Evolutionary conservation across 176 grass and related monocot genomes (phyloP), one percentile per base, ranked within the genome.

Genomic region (Lolium perenne): DNA sequence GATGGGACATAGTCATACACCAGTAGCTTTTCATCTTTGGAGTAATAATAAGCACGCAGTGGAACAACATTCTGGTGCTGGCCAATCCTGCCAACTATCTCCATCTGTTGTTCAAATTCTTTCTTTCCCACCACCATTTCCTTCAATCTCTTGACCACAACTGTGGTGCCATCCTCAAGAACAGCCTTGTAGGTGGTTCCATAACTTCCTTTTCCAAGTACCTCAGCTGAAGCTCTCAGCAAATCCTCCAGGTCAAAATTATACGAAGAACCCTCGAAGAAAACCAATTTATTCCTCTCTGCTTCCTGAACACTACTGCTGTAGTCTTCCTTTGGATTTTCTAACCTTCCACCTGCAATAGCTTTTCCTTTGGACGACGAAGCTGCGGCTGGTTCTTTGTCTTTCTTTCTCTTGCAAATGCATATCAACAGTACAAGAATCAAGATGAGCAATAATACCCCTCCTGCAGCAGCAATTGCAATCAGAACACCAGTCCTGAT

Each of bases 191-290:
- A 99, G 67, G 97, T 96, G 73, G 94, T 99, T 50, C 97, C 97
- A 86, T 91, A 89, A 75, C 97, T 94, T 73, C 97, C 97, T 85
- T 99, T 99, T 10, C 97, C 97, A 89, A 99, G 86, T 38, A 94
- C 94, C 84, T 99, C 94, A 62, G 97, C 97, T 35, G 97, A 96
- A 79, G 97, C 97, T 88, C 94, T 91, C 68, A 99, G 85, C 67
- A 99, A 90, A 93, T 99, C 94, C 38, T 99, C 97, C 50, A 99
- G 71, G 82, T 99, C 97, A 91, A 99, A 99, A 91, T 90, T 99
- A 82, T 88, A 96, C 20, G 92, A 94, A 80, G 92, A 96, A 26
- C 94, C 90, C 66, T 91, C 92, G 7, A 99, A 99, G 88, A 96
- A 99, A 83, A 93, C 92, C 70, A 99, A 86, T 65, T 93, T 96